Base-by-base conservation (phyloP, 371 early-diverging fungal species). In the Smittium culicis region DNA sequence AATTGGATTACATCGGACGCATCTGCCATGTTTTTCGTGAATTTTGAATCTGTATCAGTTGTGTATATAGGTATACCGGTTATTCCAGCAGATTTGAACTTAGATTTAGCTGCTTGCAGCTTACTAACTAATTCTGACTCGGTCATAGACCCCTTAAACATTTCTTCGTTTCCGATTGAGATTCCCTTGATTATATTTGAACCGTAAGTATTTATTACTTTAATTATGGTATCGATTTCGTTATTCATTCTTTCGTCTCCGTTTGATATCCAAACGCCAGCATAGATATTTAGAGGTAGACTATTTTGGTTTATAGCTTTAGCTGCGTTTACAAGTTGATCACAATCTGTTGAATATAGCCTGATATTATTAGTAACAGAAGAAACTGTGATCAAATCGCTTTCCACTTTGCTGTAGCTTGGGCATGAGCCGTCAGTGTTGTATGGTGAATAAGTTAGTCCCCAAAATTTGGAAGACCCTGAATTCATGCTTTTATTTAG, bases 321-420 rank as follows among this genome's bases (percentile, higher is more conserved):
- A 31, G 71, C 56, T 1, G 68, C 77, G 54, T 33, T 63, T 45
- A 65, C 35, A 55, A 76, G 66, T 67, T 76, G 77, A 27, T 71
- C 71, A 67, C 77, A 76, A 68, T 76, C 77, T 20, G 77, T 73
- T 16, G 77, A 76, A 60, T 77, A 76, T 30, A 76, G 69, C 28
- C 77, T 75, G 57, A 76, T 71, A 68, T 74, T 77, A 33, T 59
- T 33, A 57, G 77, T 69, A 0, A 71, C 77, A 0, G 27, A 24
- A 0, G 74, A 73, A 0, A 76, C 70, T 54, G 64, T 71, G 25
- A 68, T 35, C 30, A 76, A 71, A 35, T 76, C 67, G 1, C 54
- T 45, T 1, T 70, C 45, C 33, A 77, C 71, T 1, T 66, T 55
- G 25, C 28, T 61, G 25, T 61, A 61, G 54, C 69, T 71, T 0